phyloP scores from a whole-genome alignment of 2,329 filamentous ascomycete genomes.

The Fusarium neocosmosporiellum region DNA sequence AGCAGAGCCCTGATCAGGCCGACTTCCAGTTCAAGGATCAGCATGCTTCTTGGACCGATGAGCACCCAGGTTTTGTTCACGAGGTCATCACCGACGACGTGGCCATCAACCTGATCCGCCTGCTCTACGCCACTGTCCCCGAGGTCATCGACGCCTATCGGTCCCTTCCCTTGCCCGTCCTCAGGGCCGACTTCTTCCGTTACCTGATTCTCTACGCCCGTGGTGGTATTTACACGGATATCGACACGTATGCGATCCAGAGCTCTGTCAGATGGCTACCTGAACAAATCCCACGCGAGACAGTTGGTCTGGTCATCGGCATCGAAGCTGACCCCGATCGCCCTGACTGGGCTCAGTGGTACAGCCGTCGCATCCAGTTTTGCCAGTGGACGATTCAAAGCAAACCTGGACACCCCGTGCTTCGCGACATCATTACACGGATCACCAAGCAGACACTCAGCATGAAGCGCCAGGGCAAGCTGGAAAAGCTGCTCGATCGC shows the following conservation, averaged over 20 bases:
- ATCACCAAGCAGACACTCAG: constrained; percentile 86
- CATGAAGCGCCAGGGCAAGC: constrained; percentile 74
- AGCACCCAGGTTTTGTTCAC: constrained; percentile 92
- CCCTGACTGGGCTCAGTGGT: constrained; percentile 94
- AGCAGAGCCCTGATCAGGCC: constrained; percentile 80
- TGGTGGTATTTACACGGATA: constrained; percentile 83
- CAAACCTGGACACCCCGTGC: constrained; percentile 92
- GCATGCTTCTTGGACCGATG: constrained; percentile 89
- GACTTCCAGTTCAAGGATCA: constrained; percentile 84
- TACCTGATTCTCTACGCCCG: constrained; percentile 75
- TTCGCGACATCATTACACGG: constrained; percentile 86
- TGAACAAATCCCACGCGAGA: constrained; percentile 76
- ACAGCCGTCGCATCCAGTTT: constrained; percentile 95
- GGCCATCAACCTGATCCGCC: constrained; percentile 81
- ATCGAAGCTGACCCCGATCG: constrained; percentile 97
- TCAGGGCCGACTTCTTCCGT: constrained; percentile 84
- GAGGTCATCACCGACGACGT: constrained; percentile 96
- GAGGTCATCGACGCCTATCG: constrained; percentile 83
- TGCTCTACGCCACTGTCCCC: constrained; percentile 86
- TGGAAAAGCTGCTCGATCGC: constrained; percentile 71
- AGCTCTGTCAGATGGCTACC: constrained; percentile 92
- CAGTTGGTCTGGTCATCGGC: constrained; percentile 88
- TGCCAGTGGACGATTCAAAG: constrained; percentile 99
- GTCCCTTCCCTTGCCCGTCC: constrained; percentile 76
- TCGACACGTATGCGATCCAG: constrained; percentile 88